phyloP scores from a whole-genome alignment of 1,139 yeast species.

The Pneumocystis sp. region DNA sequence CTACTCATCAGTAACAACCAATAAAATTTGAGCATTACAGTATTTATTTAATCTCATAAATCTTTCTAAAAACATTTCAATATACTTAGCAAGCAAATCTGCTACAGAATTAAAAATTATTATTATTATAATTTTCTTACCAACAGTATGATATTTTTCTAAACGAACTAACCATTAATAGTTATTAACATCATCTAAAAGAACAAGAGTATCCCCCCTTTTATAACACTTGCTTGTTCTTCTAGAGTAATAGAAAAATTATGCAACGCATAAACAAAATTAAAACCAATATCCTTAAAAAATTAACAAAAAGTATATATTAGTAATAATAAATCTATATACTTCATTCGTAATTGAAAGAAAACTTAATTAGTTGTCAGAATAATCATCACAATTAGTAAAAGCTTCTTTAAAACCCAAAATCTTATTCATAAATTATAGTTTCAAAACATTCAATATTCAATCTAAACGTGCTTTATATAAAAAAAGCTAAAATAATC shows the following conservation, averaged over 20 bases:
- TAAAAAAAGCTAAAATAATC: neutral
- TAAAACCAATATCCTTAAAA: constrained; percentile 57
- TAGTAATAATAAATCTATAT: neutral
- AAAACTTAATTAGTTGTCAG: neutral
- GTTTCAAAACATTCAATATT: neutral
- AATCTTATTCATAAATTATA: neutral
- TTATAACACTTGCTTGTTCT: constrained; percentile 65
- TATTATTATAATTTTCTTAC: constrained; percentile 1
- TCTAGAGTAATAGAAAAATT: constrained; percentile 89
- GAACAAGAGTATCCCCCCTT: constrained; percentile 73
- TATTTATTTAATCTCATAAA: constrained; percentile 84
- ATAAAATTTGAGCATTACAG: constrained; percentile 60
- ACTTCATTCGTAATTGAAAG: neutral
- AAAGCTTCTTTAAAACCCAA: neutral
- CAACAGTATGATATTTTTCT: constrained; percentile 34
- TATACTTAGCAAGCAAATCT: constrained; percentile 90
- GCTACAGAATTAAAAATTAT: constrained; percentile 44
- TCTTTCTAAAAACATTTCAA: constrained; percentile 83
- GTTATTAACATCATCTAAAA: constrained; percentile 76
- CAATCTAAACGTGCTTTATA: neutral
- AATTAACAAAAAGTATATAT: neutral
- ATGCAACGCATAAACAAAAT: constrained; percentile 68
- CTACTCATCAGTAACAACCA: constrained; percentile 27
- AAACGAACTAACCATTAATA: constrained; percentile 94
- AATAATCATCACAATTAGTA: neutral